Evolutionary conservation across 495 filamentous ascomycete genomes (phyloP).

Genomic region (Evansstolkia leycettana): DNA sequence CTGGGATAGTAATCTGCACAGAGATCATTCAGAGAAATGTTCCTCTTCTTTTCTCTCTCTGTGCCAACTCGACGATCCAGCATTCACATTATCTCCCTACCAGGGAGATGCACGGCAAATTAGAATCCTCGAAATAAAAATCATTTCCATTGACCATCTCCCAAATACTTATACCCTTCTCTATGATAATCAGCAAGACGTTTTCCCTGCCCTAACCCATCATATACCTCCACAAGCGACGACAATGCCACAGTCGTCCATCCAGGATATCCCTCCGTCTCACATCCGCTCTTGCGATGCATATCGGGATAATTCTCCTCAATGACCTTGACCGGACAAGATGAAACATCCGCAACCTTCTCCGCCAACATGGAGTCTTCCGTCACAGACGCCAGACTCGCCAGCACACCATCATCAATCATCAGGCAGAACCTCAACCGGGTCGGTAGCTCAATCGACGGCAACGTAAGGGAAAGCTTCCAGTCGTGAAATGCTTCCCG

Average conservation of each 20-base stretch:
- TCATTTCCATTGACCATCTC: constrained; percentile 13
- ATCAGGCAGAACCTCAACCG: constrained; percentile 16
- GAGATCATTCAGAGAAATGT: no score
- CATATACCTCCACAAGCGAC: constrained; percentile 18
- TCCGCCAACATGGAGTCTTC: constrained; percentile 3
- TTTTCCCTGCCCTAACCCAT: constrained; percentile 16
- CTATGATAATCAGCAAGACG: constrained; percentile 14
- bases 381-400: constrained; percentile 4
- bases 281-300: constrained; percentile 7
- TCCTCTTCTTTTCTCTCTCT: no score
- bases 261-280: constrained; percentile 8
- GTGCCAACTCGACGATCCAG: no score
- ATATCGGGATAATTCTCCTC: constrained; percentile 23
- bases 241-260: constrained; percentile 18
- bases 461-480: constrained; percentile 15
- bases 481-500: constrained; percentile 16
- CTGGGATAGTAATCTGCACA: no score
- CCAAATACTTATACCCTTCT: constrained; percentile 14
- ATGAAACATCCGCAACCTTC: constrained; percentile 3
- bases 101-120: no score
- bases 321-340: constrained; percentile 17
- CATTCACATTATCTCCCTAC: no score
- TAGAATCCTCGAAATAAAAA: neutral
- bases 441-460: constrained; percentile 14
- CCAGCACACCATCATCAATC: constrained; percentile 13